These are phyloP conservation scores for Hydnomerulius pinastri DNA, from an alignment of 768 basidiomycete species.

Conservation along the genomic window DNA sequence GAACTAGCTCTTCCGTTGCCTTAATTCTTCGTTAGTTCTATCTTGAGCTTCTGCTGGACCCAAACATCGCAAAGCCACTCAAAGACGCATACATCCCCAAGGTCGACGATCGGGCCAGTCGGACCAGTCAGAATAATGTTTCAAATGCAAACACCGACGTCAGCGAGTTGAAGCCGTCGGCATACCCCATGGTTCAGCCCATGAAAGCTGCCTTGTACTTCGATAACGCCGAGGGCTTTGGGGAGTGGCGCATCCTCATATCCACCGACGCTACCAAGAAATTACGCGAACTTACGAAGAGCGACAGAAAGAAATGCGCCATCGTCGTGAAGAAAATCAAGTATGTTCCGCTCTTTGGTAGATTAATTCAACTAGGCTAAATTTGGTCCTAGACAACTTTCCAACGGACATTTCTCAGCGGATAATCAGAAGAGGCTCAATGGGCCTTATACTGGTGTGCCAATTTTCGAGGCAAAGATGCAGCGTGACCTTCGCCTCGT, in stretches of 20 bases:
- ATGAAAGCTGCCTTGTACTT: slow-evolving; percentile 64
- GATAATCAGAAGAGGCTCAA: slow-evolving; percentile 67
- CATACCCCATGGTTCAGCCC: slow-evolving; percentile 52
- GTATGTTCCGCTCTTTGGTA: slow-evolving; percentile 34
- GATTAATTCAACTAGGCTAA: neutral
- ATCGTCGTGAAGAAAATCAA: slow-evolving; percentile 71
- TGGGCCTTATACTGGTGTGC: slow-evolving; percentile 46
- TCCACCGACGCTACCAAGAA: slow-evolving; percentile 50
- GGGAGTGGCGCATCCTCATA: slow-evolving; percentile 63
- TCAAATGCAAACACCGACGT: neutral
- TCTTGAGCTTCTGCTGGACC: slow-evolving; percentile 21
- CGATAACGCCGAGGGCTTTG: slow-evolving; percentile 59
- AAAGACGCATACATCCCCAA: slow-evolving; percentile 11
- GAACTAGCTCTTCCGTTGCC: neutral
- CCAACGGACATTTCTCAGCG: slow-evolving; percentile 65
- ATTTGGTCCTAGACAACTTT: slow-evolving; percentile 53
- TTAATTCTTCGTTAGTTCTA: slow-evolving; percentile 19
- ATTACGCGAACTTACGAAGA: slow-evolving; percentile 47
- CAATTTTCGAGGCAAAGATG: slow-evolving; percentile 73
- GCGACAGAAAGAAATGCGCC: slow-evolving; percentile 46
- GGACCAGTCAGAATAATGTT: neutral
- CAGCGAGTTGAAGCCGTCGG: slow-evolving; percentile 22
- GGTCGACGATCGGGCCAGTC: neutral
- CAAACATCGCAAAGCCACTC: slow-evolving; percentile 10
- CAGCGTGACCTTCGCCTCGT: slow-evolving; percentile 51